Evolutionary conservation across 257 asterid species (phyloP), one percentile per base, ranked within the genome.

Genomic region (Solanum sitiens): DNA sequence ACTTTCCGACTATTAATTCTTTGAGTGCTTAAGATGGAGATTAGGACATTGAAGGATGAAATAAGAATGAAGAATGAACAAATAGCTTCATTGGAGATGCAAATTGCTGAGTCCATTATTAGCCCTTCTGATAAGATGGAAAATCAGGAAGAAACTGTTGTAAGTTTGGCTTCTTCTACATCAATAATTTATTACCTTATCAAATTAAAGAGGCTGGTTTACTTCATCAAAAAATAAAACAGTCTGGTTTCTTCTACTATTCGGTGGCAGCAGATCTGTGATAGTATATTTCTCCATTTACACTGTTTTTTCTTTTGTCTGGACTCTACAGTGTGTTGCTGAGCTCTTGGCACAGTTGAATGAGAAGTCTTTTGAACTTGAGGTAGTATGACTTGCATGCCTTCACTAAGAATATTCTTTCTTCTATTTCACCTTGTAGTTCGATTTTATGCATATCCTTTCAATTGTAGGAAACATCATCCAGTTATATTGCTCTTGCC

Each of bases 351-450:
- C 91, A 44, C 99, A 95, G 90, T 90, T 97, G 89, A 93, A 96
- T 91, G 98, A 96, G 94, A 96, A 96, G 91, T 92, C 99, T 76
- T 93, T 97, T 92, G 99, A 97, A 90, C 99, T 97, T 89, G 99
- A 96, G 99, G 99, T 96, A 94, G 91, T 56, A 83, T 85, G 83
- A 84, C 83, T 89, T 76, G 65, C 84, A 77, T 88, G 35, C 87
- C 83, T 80, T 42, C 25, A 32, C 30, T 8, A 83, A 33, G 21
- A 30, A 35, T 23, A 33, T 56, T 83, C 50, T 59, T 86, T 82
- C 33, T 70, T 35, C 44, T 39, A 65, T 23, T 68, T 27, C 30
- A 44, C 27, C 63, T 86, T 61, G 27, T 63, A 74, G 65, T 67
- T 9, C n/a, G 33, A 44, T 30, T 33, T 21, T 74, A 85, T 70